Evolutionary conservation across 2,329 filamentous ascomycete genomes (phyloP).

Genomic region (Davidsoniella virescens): DNA sequence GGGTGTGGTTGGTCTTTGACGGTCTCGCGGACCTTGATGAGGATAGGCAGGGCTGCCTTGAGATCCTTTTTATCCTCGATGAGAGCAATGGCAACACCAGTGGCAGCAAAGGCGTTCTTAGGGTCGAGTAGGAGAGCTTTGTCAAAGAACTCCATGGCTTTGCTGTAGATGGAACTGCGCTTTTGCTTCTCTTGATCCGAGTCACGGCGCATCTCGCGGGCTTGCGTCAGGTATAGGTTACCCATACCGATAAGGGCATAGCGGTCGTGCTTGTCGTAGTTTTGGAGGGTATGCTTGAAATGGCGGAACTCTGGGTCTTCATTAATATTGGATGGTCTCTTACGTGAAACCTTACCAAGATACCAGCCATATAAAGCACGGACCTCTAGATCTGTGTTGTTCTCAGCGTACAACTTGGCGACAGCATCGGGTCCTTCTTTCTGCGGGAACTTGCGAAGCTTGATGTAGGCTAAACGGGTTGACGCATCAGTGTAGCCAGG

Average conservation of each 20-base stretch:
- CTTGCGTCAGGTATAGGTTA: constrained; percentile 72
- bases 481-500: constrained; percentile 84
- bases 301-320: constrained; percentile 88
- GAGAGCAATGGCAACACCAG: constrained; percentile 86
- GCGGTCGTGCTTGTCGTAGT: constrained; percentile 93
- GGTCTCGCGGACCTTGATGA: constrained; percentile 80
- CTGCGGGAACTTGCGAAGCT: constrained; percentile 60
- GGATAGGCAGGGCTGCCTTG: constrained; percentile 65
- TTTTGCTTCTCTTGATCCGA: constrained; percentile 84
- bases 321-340: constrained; percentile 59
- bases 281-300: constrained; percentile 89
- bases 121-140: constrained; percentile 91
- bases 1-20: constrained; percentile 67
- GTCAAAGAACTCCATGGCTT: constrained; percentile 95
- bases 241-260: constrained; percentile 96
- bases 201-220: constrained; percentile 85
- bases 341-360: constrained; percentile 68
- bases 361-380: constrained; percentile 93
- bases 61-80: constrained; percentile 89
- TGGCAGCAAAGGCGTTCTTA: constrained; percentile 88
- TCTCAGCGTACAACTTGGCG: constrained; percentile 68
- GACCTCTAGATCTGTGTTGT: constrained; percentile 76
- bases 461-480: constrained; percentile 78
- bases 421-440: constrained; percentile 80
- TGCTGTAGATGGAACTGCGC: constrained; percentile 69